Percentiles rank a stretch among this genome's conserved stretches.
Conservation (phyloP, 371 early-diverging fungal genomes). For the Parasitella parasitica region DNA sequence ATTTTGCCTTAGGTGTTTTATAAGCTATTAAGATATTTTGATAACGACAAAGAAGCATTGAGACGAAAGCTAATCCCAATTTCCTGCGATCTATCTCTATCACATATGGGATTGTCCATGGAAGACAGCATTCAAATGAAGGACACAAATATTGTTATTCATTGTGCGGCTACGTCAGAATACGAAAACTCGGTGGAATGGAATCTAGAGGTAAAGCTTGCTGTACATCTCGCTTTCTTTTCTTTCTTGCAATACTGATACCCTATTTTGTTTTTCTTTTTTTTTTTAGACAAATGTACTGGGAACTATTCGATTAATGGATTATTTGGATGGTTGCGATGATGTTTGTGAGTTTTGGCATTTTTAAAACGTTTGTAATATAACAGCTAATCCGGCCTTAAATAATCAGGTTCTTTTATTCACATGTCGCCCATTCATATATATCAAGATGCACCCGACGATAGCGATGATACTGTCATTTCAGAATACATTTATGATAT, state of each 20-base stretch:
- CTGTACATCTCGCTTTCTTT: background rate
- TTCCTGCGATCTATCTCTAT: constrained; percentile 43
- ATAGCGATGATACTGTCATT: constrained; percentile 14
- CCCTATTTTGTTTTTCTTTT: no score
- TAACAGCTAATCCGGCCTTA: background rate
- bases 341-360: constrained; percentile 24
- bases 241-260: background rate
- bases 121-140: constrained; percentile 38
- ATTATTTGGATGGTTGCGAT: constrained; percentile 38
- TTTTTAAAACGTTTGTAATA: background rate
- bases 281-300: constrained; percentile 53
- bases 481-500: constrained; percentile 48
- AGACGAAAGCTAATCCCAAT: constrained; percentile 47
- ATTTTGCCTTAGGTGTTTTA: constrained; percentile 15
- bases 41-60: constrained; percentile 1
- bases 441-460: constrained; percentile 25
- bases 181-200: constrained; percentile 44
- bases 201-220: constrained; percentile 46
- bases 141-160: constrained; percentile 44
- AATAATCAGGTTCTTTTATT: constrained; percentile 22
- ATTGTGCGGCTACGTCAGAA: constrained; percentile 55
- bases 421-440: constrained; percentile 31
- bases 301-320: constrained; percentile 51
- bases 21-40: constrained; percentile 5
- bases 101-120: constrained; percentile 45